These are phyloP conservation scores for Aphanomyces astaci DNA, from an alignment of 352 stramenopile species.

Conservation along the genomic window DNA sequence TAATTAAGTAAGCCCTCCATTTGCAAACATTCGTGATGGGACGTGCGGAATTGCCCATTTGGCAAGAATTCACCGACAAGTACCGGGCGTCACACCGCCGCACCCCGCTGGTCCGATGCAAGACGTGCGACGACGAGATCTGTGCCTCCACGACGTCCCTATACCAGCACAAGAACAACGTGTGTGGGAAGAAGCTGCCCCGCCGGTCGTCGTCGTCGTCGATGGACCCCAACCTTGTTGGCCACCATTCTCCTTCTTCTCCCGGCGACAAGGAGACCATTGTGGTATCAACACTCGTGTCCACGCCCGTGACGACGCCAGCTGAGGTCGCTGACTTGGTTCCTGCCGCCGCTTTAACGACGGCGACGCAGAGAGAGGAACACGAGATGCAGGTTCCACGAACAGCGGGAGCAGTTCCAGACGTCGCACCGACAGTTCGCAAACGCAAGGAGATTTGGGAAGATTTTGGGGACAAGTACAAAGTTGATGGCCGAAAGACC, in stretches of 20 bases:
- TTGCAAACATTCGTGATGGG: not conserved
- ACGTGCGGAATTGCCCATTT: constrained; percentile 1
- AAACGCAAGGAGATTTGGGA: constrained; percentile 14
- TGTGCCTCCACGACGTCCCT: constrained; percentile 5
- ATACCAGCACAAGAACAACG: constrained; percentile 5
- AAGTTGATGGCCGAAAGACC: constrained; percentile 4
- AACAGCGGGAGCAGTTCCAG: not conserved
- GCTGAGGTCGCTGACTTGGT: not conserved
- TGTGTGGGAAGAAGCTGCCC: not conserved
- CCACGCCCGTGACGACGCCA: not conserved
- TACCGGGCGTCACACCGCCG: not conserved
- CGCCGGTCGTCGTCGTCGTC: not conserved
- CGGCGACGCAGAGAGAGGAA: not conserved
- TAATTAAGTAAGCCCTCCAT: constrained; percentile 11
- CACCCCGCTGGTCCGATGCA: not conserved
- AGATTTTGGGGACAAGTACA: constrained; percentile 14
- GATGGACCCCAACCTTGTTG: too few relatives aligned
- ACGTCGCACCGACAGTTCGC: not conserved
- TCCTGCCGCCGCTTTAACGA: not conserved
- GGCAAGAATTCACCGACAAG: constrained; percentile 8
- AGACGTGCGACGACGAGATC: constrained; percentile 3
- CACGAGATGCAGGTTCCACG: not conserved
- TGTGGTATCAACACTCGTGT: not conserved
- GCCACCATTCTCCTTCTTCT: not conserved
- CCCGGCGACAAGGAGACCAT: not conserved